Evolutionary conservation across 257 asterid species (phyloP).

Genomic region (Primulina tabacum): DNA sequence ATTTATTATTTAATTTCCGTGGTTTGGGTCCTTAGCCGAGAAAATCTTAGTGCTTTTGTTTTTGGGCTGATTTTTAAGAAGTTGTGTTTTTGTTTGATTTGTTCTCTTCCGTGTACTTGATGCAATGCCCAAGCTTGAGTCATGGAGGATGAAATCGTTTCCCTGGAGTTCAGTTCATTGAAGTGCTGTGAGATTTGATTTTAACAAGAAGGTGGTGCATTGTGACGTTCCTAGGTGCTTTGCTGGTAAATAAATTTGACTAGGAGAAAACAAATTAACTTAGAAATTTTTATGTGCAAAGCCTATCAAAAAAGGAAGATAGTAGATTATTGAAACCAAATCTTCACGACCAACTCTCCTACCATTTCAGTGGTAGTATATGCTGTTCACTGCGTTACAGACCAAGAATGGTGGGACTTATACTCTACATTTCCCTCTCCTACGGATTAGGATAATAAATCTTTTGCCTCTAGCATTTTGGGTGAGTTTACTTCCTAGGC

Average conservation of each 20-base stretch:
- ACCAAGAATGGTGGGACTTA: neutral
- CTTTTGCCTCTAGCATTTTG: neutral
- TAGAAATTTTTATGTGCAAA: neutral
- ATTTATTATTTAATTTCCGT: too few species aligned
- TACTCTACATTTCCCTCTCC: neutral
- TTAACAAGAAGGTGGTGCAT: neutral
- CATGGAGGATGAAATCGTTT: neutral
- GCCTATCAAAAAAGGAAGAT: neutral
- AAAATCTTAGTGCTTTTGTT: neutral
- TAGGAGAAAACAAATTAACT: neutral
- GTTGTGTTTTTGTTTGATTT: neutral
- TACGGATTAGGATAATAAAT: neutral
- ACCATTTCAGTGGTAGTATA: neutral
- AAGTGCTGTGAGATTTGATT: neutral
- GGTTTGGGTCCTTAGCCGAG: neutral
- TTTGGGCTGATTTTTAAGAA: neutral
- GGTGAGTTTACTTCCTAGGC: neutral
- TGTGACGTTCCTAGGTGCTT: neutral
- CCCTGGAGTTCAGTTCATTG: neutral
- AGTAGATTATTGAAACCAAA: neutral
- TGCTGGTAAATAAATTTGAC: neutral
- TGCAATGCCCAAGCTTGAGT: neutral
- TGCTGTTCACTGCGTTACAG: neutral
- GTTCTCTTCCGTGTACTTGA: neutral
- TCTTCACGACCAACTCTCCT: neutral